phyloP scores from a whole-genome alignment of 352 stramenopile species.

The Hyaloperonospora arabidopsidis region DNA sequence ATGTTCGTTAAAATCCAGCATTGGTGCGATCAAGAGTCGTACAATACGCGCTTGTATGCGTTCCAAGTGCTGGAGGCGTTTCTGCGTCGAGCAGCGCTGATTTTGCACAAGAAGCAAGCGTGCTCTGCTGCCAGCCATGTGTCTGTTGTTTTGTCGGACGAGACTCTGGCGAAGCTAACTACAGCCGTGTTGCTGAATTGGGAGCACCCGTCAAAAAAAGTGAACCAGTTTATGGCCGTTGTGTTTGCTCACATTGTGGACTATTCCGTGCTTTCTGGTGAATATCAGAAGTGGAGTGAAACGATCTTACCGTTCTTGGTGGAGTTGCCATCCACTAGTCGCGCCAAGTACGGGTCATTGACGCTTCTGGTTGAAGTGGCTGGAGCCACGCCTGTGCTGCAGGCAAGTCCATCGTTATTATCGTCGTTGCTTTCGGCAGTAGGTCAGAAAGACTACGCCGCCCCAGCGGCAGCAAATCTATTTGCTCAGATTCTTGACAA shows the following conservation, averaged over 20 bases:
- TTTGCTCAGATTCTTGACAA: constrained; percentile 67
- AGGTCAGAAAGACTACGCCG: constrained; percentile 63
- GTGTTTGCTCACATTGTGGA: constrained; percentile 72
- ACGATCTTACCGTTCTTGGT: constrained; percentile 42
- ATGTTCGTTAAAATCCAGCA: constrained; percentile 48
- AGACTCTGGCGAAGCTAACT: constrained; percentile 46
- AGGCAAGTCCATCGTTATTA: constrained; percentile 42
- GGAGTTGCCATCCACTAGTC: constrained; percentile 48
- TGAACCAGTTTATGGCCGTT: constrained; percentile 82
- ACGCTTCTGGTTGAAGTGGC: constrained; percentile 45
- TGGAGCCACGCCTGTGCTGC: constrained; percentile 37
- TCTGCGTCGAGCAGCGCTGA: constrained; percentile 47
- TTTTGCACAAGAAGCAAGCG: constrained; percentile 29
- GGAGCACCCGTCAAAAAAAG: constrained; percentile 78
- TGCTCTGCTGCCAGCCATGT: neutral
- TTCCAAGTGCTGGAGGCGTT: constrained; percentile 80
- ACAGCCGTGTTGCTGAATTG: constrained; percentile 66
- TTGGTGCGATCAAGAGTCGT: constrained; percentile 47
- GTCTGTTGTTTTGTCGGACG: constrained; percentile 14
- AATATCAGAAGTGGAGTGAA: constrained; percentile 44
- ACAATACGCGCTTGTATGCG: constrained; percentile 66
- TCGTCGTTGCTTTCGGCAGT: constrained; percentile 51
- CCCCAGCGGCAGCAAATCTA: constrained; percentile 48
- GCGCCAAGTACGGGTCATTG: constrained; percentile 63
- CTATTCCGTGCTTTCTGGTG: constrained; percentile 38